Conservation (phyloP, 345 rosid genomes). For the Dipteronia sinensis region DNA sequence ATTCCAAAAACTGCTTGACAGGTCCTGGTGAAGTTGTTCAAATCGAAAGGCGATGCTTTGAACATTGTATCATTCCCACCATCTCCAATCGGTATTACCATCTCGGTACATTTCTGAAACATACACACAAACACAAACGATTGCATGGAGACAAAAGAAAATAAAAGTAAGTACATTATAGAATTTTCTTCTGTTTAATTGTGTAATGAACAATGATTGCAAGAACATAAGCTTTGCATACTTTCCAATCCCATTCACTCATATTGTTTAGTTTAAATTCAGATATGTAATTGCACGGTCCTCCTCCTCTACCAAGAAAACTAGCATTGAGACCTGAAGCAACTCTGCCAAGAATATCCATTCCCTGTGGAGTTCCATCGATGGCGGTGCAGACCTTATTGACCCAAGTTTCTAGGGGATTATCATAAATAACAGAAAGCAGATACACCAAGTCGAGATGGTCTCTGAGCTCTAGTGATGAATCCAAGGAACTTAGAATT, state of each 20-base stretch:
- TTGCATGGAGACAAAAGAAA: no score
- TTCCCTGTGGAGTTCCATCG: constrained; percentile 23
- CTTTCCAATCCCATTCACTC: constrained; percentile 56
- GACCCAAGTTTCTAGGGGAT: constrained; percentile 15
- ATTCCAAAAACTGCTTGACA: constrained; percentile 17
- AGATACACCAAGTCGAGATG: not conserved
- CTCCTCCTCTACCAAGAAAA: not conserved
- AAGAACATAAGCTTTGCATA: not conserved
- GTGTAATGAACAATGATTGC: not conserved
- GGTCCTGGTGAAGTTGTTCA: constrained; percentile 3
- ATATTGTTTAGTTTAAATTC: not conserved
- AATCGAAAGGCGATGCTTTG: constrained; percentile 24
- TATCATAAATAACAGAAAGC: constrained; percentile 22
- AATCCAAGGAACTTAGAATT: constrained; percentile 12
- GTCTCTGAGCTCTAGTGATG: constrained; percentile 17
- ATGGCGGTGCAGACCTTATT: constrained; percentile 22
- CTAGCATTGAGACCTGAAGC: constrained; percentile 25
- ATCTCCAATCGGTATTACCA: constrained; percentile 22
- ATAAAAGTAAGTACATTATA: not conserved
- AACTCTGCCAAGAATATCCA: constrained; percentile 29
- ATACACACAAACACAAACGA: not conserved
- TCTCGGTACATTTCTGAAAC: constrained; percentile 31
- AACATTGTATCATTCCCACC: constrained; percentile 33
- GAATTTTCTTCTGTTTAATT: not conserved
- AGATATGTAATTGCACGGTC: not conserved